Evolutionary conservation across 78 protist species (phyloP).

Genomic region (Speleostelium caveatum): DNA sequence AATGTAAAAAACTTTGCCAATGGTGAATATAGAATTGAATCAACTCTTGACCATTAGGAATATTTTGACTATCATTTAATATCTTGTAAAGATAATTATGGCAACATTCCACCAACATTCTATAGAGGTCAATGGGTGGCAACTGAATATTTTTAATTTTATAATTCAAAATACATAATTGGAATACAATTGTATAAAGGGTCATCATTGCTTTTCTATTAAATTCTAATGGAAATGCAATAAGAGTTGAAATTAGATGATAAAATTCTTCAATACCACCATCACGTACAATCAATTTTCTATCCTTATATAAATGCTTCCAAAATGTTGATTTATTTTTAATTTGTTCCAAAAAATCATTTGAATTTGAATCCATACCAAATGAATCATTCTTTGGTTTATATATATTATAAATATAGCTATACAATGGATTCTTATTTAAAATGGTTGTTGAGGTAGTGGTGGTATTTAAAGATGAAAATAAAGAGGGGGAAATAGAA

Average conservation of each 20-base stretch:
- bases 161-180: slow-evolving; percentile 63
- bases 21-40: slow-evolving; percentile 36
- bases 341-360: neutral
- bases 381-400: neutral
- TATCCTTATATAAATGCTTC: slow-evolving; percentile 41
- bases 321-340: slow-evolving; percentile 16
- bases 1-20: slow-evolving; percentile 44
- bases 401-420: neutral
- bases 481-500: too few species aligned
- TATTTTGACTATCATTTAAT: neutral
- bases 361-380: neutral
- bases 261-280: slow-evolving; percentile 74
- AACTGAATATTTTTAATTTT: neutral
- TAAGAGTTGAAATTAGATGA: slow-evolving; percentile 39
- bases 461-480: too few species aligned
- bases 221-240: slow-evolving; percentile 69
- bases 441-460: neutral
- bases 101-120: slow-evolving; percentile 55
- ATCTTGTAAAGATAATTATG: slow-evolving; percentile 53
- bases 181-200: slow-evolving; percentile 63
- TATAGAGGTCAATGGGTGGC: slow-evolving; percentile 50
- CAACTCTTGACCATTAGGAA: slow-evolving; percentile 27
- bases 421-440: neutral
- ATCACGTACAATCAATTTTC: slow-evolving; percentile 27
- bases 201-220: slow-evolving; percentile 69